These are phyloP conservation scores for Annulohypoxylon maeteangense DNA, from an alignment of 495 filamentous ascomycete species.

Conservation along the genomic window DNA sequence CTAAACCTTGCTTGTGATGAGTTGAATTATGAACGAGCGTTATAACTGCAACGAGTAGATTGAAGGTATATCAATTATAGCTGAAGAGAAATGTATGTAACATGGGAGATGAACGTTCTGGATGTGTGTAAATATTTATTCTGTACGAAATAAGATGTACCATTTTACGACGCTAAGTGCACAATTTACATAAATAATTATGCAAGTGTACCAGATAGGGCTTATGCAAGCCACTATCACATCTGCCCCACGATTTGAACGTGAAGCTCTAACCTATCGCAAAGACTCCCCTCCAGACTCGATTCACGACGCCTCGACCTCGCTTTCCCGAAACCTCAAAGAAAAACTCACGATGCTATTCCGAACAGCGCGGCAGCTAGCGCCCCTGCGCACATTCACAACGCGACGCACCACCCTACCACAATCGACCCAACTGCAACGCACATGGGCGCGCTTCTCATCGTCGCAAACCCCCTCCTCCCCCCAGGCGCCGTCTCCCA, in stretches of 20 bases:
- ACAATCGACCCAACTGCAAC: conserved; percentile 19
- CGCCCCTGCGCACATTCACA: conserved; percentile 20
- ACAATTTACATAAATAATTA: neutral
- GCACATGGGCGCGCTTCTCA: conserved; percentile 29
- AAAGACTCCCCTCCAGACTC: neutral
- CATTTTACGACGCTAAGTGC: too few species aligned
- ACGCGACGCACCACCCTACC: conserved; percentile 9
- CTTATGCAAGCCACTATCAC: neutral
- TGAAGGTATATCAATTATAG: neutral
- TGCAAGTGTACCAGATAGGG: too few species aligned
- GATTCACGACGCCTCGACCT: neutral
- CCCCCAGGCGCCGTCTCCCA: conserved; percentile 26
- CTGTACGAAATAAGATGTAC: too few species aligned
- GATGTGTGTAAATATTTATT: too few species aligned
- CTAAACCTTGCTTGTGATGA: too few species aligned
- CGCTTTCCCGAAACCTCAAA: neutral
- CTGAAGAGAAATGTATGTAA: too few species aligned
- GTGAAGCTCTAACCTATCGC: neutral
- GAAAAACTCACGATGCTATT: conserved; percentile 24
- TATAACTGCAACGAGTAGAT: neutral
- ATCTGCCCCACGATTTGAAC: neutral
- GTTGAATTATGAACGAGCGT: neutral
- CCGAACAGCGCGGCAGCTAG: conserved; percentile 24
- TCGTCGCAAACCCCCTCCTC: conserved; percentile 21
- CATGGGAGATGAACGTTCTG: too few species aligned